phyloP scores from a whole-genome alignment of 495 filamentous ascomycete genomes.

The Tuber umbilicatum region DNA sequence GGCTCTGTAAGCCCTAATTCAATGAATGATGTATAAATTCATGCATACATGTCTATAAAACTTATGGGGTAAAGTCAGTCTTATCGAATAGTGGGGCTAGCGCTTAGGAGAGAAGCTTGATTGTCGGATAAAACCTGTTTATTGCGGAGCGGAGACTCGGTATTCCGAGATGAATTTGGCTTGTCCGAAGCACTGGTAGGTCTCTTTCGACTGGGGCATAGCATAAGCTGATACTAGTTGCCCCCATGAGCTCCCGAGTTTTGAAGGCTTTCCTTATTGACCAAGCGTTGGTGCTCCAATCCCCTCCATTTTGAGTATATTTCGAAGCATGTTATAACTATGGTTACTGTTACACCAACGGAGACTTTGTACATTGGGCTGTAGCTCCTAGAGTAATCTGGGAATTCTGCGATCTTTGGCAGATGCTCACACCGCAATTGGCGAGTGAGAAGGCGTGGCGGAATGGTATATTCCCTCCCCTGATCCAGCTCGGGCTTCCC shows the following conservation, averaged over 20 bases:
- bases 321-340: not conserved
- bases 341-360: not conserved
- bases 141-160: not conserved
- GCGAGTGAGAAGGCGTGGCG: not conserved
- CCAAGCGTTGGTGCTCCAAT: not conserved
- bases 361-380: not conserved
- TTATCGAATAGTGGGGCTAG: not conserved
- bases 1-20: not conserved
- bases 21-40: not conserved
- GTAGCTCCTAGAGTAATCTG: not conserved
- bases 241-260: not conserved
- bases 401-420: not conserved
- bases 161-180: not conserved
- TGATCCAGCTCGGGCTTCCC: not conserved
- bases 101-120: not conserved
- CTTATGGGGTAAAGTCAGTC: not conserved
- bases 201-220: not conserved
- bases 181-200: not conserved
- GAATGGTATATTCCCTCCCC: not conserved
- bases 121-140: not conserved
- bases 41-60: not conserved
- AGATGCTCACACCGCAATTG: fast-evolving
- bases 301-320: not conserved
- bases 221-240: not conserved
- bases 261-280: not conserved